Base-by-base conservation (phyloP, 2,329 filamentous ascomycete genomes). In the Trichoderma koningii region DNA sequence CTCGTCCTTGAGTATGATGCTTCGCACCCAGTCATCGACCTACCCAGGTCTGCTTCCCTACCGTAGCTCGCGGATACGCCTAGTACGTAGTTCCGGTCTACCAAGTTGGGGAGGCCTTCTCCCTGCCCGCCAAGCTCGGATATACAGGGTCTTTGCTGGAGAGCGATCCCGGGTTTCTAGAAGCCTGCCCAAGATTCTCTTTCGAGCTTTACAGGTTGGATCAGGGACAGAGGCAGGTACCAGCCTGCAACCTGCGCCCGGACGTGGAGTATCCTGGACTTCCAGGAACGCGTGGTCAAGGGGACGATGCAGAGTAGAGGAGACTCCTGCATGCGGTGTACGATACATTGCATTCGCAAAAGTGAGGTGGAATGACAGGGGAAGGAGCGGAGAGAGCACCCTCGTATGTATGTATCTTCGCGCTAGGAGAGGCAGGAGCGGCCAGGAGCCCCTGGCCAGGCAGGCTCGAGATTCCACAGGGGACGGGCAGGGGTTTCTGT, bases 401-500 rank as follows among this genome's bases (percentile, higher is more conserved):
- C 52, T 64, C 61, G 52, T 42, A 44, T 45, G 52, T 42, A 44
- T 45, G 51, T 52, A 23, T 61, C 60, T 63, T 50, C 45, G 28
- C 48, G 48, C 41, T 47, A 45, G n/a, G 41, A 52, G 57, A 61
- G 48, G 38, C 57, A 52, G 30, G 19, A 61, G 47, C 47, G 47
- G 34, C 57, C 47, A 60, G 30, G 21, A 61, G 50, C 48, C 59
- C 55, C 48, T 52, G 34, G 34, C 50, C 41, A 55, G 50, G 30
- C 42, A 28, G 47, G 55, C 55, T 56, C 26, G 26, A 65, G 55
- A 57, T 52, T 21, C 53, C 45, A 38, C 53, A 61, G 45, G 55
- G 56, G n/a, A 44, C 42, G 15, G 53, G 55, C 63, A 72, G 70
- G 72, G 72, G 66, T 70, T 65, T 34, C 64, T 21, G 63, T 70